Evolutionary conservation across 345 rosid genomes (phyloP).

Genomic region (Camelina sativa): DNA sequence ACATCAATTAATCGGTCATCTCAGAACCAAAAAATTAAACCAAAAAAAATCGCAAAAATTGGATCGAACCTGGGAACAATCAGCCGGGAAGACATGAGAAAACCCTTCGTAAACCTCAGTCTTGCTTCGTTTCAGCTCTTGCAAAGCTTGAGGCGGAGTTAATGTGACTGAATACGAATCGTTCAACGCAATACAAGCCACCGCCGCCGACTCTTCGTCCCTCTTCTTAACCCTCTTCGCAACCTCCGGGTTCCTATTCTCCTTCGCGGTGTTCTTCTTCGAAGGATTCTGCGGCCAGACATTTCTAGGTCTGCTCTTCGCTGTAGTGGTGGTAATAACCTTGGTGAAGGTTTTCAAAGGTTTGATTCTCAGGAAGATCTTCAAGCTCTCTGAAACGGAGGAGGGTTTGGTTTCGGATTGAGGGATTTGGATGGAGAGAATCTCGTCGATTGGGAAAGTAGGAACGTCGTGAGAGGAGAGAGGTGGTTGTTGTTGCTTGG

Average conservation of each 20-base stretch:
- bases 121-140: constrained; percentile 68
- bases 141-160: constrained; percentile 62
- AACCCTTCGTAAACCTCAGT: constrained; percentile 89
- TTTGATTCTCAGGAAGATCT: constrained; percentile 68
- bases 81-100: constrained; percentile 67
- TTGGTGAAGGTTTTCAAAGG: constrained; percentile 45
- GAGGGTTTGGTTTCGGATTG: constrained; percentile 35
- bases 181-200: constrained; percentile 51
- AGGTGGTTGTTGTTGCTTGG: constrained; percentile 25
- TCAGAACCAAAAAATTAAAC: constrained; percentile 6
- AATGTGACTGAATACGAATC: constrained; percentile 66
- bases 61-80: constrained; percentile 69
- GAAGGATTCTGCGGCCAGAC: constrained; percentile 66
- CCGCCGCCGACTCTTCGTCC: constrained; percentile 10
- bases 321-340: neutral
- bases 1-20: constrained; percentile 21
- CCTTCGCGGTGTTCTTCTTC: constrained; percentile 47
- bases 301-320: constrained; percentile 51
- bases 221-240: constrained; percentile 49
- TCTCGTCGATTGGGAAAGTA: constrained; percentile 70
- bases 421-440: constrained; percentile 47
- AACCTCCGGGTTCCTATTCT: constrained; percentile 42
- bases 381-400: constrained; percentile 53
- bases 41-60: neutral
- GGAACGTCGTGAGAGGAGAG: constrained; percentile 46